These are phyloP conservation scores for Litsea cubeba DNA, from an alignment of 164 flowering plant species.

Conservation along the genomic window DNA sequence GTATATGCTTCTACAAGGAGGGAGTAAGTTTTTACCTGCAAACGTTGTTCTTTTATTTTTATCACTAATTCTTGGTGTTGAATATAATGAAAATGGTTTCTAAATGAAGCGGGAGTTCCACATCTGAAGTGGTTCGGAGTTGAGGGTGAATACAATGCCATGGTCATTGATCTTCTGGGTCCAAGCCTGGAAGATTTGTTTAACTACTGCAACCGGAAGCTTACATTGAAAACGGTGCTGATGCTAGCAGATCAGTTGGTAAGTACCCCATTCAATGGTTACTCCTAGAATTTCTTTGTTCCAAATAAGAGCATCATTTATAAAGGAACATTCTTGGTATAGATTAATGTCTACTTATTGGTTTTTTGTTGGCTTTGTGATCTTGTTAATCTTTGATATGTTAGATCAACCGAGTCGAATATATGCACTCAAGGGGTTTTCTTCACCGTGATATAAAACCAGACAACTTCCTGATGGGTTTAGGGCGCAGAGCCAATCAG, in stretches of 20 bases:
- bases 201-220: constrained; percentile 55
- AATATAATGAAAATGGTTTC: constrained; percentile 1
- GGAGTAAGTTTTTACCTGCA: constrained; percentile 42
- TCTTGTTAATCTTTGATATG: too few species aligned
- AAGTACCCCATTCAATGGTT: constrained; percentile 8
- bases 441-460: constrained; percentile 53
- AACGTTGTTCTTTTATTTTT: not conserved
- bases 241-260: constrained; percentile 79
- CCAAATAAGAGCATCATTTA: not conserved
- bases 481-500: constrained; percentile 50
- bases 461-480: constrained; percentile 49
- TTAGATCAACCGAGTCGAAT: constrained; percentile 45
- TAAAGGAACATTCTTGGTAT: not conserved
- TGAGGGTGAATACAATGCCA: constrained; percentile 57
- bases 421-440: constrained; percentile 45
- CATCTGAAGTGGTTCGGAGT: constrained; percentile 60
- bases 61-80: not conserved
- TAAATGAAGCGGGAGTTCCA: constrained; percentile 55
- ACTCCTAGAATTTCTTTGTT: not conserved
- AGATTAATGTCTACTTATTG: not conserved
- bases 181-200: constrained; percentile 69
- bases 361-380: not conserved
- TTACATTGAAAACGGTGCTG: constrained; percentile 55
- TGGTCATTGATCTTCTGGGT: constrained; percentile 66
- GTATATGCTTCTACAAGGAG: constrained; percentile 73